These are phyloP conservation scores for Fermentozyma sake DNA, from an alignment of 1,139 yeast genomes.

Conservation along the genomic window DNA sequence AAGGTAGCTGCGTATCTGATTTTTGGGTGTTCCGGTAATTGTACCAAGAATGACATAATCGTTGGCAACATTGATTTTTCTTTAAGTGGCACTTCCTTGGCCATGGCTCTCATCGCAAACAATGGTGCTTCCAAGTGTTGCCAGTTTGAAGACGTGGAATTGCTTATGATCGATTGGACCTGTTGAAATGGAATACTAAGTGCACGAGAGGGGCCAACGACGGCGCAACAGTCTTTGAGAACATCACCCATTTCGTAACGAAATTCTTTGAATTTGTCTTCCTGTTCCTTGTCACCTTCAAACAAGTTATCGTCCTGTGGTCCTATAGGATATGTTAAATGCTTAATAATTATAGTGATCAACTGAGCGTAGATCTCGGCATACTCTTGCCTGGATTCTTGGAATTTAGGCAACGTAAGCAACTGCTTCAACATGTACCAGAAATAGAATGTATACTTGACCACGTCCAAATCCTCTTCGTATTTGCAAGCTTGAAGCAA, in stretches of 20 bases:
- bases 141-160: conserved; percentile 50
- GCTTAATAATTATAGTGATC: conserved; percentile 63
- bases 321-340: conserved; percentile 69
- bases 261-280: conserved; percentile 89
- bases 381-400: conserved; percentile 53
- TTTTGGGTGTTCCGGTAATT: conserved; percentile 81
- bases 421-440: conserved; percentile 84
- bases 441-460: conserved; percentile 85
- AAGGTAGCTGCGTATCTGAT: conserved; percentile 89
- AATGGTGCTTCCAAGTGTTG: conserved; percentile 88
- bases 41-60: conserved; percentile 65
- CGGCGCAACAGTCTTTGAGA: conserved; percentile 88
- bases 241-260: conserved; percentile 98
- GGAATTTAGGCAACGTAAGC: conserved; percentile 59
- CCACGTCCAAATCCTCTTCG: conserved; percentile 82
- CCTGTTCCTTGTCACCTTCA: conserved; percentile 69
- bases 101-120: conserved; percentile 91
- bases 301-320: conserved; percentile 42
- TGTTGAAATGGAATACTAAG: conserved; percentile 57
- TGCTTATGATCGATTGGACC: conserved; percentile 39
- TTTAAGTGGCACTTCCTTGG: conserved; percentile 71
- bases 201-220: conserved; percentile 73
- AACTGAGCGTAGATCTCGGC: conserved; percentile 61
- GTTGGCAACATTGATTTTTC: conserved; percentile 73
- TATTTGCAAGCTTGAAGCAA: conserved; percentile 57